phyloP scores from a whole-genome alignment of 306 rosid genomes.

The Crataegus laevigata region DNA sequence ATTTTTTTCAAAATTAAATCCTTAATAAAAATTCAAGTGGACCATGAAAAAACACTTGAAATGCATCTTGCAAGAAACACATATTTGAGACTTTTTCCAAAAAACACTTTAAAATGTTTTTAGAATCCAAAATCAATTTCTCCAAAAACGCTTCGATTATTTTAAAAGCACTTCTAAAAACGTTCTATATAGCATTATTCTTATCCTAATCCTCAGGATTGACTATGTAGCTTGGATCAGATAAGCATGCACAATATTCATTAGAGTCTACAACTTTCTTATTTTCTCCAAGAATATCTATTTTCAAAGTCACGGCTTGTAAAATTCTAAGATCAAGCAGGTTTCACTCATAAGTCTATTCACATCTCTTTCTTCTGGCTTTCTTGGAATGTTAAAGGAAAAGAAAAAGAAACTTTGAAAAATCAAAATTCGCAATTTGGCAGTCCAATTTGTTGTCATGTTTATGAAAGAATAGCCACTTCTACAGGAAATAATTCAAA shows the following conservation, averaged over 20 bases:
- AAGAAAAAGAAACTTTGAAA: neutral
- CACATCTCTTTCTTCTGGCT: neutral
- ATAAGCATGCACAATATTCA: neutral
- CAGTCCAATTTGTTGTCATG: neutral
- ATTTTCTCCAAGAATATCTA: neutral
- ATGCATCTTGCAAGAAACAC: no score
- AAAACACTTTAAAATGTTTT: no score
- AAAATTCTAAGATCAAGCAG: neutral
- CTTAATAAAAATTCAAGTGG: no score
- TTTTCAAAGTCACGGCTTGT: conserved; percentile 4
- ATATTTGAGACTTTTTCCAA: no score
- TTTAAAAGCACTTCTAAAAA: no score
- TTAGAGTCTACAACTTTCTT: neutral
- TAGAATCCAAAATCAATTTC: no score
- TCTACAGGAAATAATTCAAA: neutral
- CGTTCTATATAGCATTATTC: no score
- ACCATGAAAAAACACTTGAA: no score
- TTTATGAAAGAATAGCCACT: neutral
- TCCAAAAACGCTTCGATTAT: no score
- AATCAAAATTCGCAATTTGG: neutral
- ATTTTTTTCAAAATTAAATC: no score
- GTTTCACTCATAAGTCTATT: conserved; percentile 1
- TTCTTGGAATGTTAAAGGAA: neutral
- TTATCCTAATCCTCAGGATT: neutral
- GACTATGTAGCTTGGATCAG: neutral